Conservation (phyloP, 108 stramenopile genomes). For the Nitzschia sp. region DNA sequence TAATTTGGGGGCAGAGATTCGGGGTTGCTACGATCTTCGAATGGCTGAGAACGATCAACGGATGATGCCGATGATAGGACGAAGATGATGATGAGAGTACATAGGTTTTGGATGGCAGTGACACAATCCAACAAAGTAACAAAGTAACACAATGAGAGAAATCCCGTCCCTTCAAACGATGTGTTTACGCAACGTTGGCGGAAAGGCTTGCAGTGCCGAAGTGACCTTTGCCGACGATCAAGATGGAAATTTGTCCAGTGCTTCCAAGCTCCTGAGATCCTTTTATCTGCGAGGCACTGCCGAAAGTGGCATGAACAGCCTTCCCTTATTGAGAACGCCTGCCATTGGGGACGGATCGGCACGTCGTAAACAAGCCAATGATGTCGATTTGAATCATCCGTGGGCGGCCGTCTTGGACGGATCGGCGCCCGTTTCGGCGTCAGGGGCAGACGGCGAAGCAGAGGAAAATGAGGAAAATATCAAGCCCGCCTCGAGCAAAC, state of each 20-base stretch:
- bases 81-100: too few species aligned
- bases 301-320: background rate
- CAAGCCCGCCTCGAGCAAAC: background rate
- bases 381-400: slow-evolving; percentile 80
- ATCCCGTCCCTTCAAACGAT: slow-evolving; percentile 65
- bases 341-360: slow-evolving; percentile 49
- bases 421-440: background rate
- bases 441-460: background rate
- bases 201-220: slow-evolving; percentile 63
- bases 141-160: slow-evolving; percentile 69
- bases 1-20: too few species aligned
- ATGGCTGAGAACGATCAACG: too few species aligned
- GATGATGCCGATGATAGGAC: too few species aligned
- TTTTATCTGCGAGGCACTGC: slow-evolving; percentile 15
- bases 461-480: background rate
- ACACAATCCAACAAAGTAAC: too few species aligned
- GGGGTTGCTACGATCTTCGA: too few species aligned
- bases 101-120: too few species aligned
- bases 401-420: slow-evolving; percentile 39
- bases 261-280: slow-evolving; percentile 35
- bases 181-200: slow-evolving; percentile 65
- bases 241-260: slow-evolving; percentile 18
- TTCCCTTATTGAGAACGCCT: slow-evolving; percentile 40
- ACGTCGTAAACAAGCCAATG: slow-evolving; percentile 71
- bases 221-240: slow-evolving; percentile 50